A percentile compares a stretch with the other conserved stretches of the same genome.
These are phyloP conservation scores for Penicillium dipodomyicola DNA, from an alignment of 495 filamentous ascomycete genomes.

Conservation along the genomic window DNA sequence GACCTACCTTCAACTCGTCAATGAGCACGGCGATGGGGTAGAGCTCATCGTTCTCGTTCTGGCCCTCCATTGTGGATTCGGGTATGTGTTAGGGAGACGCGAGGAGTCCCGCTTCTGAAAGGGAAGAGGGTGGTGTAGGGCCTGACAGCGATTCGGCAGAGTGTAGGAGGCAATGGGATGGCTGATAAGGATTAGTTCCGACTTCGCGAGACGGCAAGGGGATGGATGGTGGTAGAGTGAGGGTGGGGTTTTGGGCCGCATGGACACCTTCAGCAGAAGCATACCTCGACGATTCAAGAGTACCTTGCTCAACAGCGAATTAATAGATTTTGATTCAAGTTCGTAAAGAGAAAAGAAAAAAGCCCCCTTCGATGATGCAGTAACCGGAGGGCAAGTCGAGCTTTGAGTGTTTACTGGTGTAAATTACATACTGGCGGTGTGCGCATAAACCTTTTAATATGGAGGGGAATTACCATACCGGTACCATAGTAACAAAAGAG, in stretches of 20 bases:
- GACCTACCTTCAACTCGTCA: slow-evolving; percentile 90
- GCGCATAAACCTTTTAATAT: neutral
- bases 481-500: slow-evolving; percentile 23
- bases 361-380: slow-evolving; percentile 10
- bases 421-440: slow-evolving; percentile 29
- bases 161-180: slow-evolving; percentile 3
- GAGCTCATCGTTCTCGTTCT: slow-evolving; percentile 87
- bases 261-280: slow-evolving; percentile 30
- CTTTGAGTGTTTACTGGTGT: slow-evolving; percentile 21
- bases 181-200: slow-evolving; percentile 15
- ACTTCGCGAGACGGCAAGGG: slow-evolving; percentile 24
- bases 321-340: neutral
- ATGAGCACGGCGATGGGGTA: slow-evolving; percentile 99
- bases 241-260: slow-evolving; percentile 48
- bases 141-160: slow-evolving; percentile 22
- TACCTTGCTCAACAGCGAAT: slow-evolving; percentile 1
- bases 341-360: slow-evolving; percentile 6
- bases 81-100: slow-evolving; percentile 28
- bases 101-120: slow-evolving; percentile 37
- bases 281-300: slow-evolving; percentile 33
- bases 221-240: slow-evolving; percentile 30
- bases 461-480: slow-evolving; percentile 20
- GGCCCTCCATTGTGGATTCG: slow-evolving; percentile 61
- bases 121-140: slow-evolving; percentile 27
- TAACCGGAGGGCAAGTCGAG: slow-evolving; percentile 7